A percentile compares a stretch with the other conserved stretches of the same genome.
Evolutionary conservation across 1,284 basidiomycete genomes (phyloP).

Genomic region (Neonothopanus nambi): DNA sequence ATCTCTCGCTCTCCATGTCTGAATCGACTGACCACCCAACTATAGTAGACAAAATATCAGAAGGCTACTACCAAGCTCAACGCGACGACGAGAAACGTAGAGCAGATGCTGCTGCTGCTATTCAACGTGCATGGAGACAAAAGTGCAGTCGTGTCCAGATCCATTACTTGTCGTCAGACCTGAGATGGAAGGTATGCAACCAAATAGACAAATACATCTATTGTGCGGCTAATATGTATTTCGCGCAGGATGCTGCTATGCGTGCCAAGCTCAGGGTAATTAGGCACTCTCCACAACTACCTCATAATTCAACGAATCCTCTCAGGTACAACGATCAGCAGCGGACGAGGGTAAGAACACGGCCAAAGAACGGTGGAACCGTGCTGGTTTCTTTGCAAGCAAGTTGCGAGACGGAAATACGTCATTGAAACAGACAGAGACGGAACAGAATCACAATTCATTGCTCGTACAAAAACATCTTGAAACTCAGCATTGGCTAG

Average conservation of each 20-base stretch:
- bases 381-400: conserved; percentile 43
- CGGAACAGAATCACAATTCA: conserved; percentile 25
- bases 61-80: conserved; percentile 6
- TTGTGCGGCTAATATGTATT: background rate
- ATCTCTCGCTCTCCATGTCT: background rate
- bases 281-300: background rate
- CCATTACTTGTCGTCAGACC: conserved; percentile 19
- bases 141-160: conserved; percentile 15
- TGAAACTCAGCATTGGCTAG: conserved; percentile 65
- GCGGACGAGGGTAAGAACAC: conserved; percentile 46
- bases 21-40: background rate
- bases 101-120: conserved; percentile 18
- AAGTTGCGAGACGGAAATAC: conserved; percentile 45
- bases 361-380: conserved; percentile 44
- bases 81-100: conserved; percentile 9
- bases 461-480: conserved; percentile 43
- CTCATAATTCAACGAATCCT: background rate
- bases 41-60: background rate
- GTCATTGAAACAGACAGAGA: conserved; percentile 33
- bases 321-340: conserved; percentile 39
- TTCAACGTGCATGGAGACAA: conserved; percentile 21
- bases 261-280: conserved; percentile 43
- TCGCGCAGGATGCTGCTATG: conserved; percentile 35
- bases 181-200: conserved; percentile 18
- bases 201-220: background rate